Base-by-base conservation (phyloP, 768 basidiomycete species). In the Boletus tylopilopsis region DNA sequence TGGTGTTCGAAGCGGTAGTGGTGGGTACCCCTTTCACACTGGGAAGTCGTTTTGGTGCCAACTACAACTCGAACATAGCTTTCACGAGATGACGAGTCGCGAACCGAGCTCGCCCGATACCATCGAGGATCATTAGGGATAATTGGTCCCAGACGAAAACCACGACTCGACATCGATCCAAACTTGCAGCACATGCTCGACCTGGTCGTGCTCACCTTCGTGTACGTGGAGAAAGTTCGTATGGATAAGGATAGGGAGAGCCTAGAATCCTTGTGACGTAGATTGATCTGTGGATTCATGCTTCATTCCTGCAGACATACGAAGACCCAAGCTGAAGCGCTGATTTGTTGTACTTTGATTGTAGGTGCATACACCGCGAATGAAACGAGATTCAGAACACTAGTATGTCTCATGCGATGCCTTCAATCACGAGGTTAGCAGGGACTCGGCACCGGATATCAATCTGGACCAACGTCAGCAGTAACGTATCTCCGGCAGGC, bases 211-310 rank as follows among this genome's bases (percentile, higher is more conserved):
- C 53, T 67, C 18, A 68, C 65, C 1, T 68, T 68, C 21, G 57
- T 68, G 21, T 68, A 64, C 34, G 61, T 67, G n/a, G 64, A 68
- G 44, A 68, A 68, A 42, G 19, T 67, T 5, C 61, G 61, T 29
- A 55, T 53, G 54, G 58, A 64, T 30, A 64, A 59, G 37, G 64
- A 65, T 15, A 30, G 34, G 12, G 36, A 49, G 22, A 49, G 19
- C 21, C 24, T 61, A 34, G 42, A 24, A 33, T 47, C 15, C 3
- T 42, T 49, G 51, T 49, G 24, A 39, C 13, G 19, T 34, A 24
- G 24, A 24, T 13, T 25, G 11, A 39, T 35, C 27, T 16, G 6
- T 29, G 33, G 11, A 22, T 47, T 13, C 42, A 12, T 45, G 25
- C 51, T n/a, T 50, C 38, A 49, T 30, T 38, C 29, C 11, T 45